Percentiles rank a stretch among this genome's conserved stretches.
Evolutionary conservation across 2,329 filamentous ascomycete species (phyloP).

Genomic region (Chaetoscypha palmicola): DNA sequence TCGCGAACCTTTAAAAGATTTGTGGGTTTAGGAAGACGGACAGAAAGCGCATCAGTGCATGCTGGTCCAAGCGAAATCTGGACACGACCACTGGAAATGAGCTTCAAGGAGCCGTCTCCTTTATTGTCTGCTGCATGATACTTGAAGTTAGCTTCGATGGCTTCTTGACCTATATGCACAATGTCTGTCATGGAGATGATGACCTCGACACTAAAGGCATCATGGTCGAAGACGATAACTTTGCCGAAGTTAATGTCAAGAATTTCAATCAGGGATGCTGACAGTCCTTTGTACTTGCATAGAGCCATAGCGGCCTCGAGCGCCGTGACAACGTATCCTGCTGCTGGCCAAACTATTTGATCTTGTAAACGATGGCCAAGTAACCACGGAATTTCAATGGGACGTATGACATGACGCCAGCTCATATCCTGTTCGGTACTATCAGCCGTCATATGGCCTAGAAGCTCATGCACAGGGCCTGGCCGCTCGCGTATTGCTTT

Average conservation of each 20-base stretch:
- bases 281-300: no score
- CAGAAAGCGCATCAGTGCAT: neutral
- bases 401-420: slow-evolving; percentile 12
- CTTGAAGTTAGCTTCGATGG: neutral
- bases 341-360: slow-evolving; percentile 37
- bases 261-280: no score
- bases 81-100: neutral
- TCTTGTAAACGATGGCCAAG: slow-evolving; percentile 37
- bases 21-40: neutral
- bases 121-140: neutral
- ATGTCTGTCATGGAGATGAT: no score
- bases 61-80: neutral
- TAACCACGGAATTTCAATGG: slow-evolving; percentile 38
- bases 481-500: neutral
- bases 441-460: slow-evolving; percentile 23
- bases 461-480: slow-evolving; percentile 12
- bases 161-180: neutral
- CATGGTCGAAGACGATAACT: slow-evolving; percentile 10
- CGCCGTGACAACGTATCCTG: slow-evolving; percentile 41
- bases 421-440: slow-evolving; percentile 1
- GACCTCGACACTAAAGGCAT: slow-evolving; percentile 6
- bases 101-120: neutral
- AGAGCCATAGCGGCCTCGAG: slow-evolving; percentile 35
- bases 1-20: neutral
- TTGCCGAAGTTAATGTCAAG: slow-evolving; percentile 9